These are phyloP conservation scores for Mortierella claussenii DNA, from an alignment of 192 early-diverging fungal genomes.

Conservation along the genomic window DNA sequence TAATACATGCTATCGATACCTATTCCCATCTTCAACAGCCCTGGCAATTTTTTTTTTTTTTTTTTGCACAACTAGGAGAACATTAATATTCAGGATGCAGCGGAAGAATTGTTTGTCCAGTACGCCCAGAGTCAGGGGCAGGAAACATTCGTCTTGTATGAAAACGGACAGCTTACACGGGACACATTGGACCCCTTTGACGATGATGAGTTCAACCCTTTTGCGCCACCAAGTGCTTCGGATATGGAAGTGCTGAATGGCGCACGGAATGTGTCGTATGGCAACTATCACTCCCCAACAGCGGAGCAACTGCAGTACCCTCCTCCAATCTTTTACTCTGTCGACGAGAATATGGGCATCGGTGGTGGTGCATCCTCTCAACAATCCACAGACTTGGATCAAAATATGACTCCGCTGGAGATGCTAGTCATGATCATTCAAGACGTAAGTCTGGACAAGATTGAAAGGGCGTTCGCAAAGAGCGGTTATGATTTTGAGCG, in stretches of 20 bases:
- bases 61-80: slow-evolving; percentile 35
- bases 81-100: slow-evolving; percentile 42
- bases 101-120: slow-evolving; percentile 37
- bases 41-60: background rate
- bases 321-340: slow-evolving; percentile 33
- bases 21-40: background rate
- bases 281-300: slow-evolving; percentile 14
- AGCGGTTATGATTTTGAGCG: slow-evolving; percentile 59
- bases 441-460: slow-evolving; percentile 49
- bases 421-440: slow-evolving; percentile 56
- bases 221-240: slow-evolving; percentile 47
- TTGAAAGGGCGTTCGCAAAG: slow-evolving; percentile 47
- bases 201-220: slow-evolving; percentile 52
- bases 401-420: slow-evolving; percentile 60
- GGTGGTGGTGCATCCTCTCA: slow-evolving; percentile 18
- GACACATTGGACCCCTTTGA: slow-evolving; percentile 45
- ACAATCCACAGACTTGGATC: slow-evolving; percentile 26
- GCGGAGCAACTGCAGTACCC: slow-evolving; percentile 18
- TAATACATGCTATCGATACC: no score
- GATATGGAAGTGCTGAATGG: slow-evolving; percentile 31
- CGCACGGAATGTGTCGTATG: slow-evolving; percentile 13
- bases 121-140: no score
- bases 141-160: slow-evolving; percentile 25
- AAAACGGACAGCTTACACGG: background rate
- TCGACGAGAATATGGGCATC: background rate